phyloP scores from a whole-genome alignment of 306 rosid genomes.

The Canavalia ensiformis region DNA sequence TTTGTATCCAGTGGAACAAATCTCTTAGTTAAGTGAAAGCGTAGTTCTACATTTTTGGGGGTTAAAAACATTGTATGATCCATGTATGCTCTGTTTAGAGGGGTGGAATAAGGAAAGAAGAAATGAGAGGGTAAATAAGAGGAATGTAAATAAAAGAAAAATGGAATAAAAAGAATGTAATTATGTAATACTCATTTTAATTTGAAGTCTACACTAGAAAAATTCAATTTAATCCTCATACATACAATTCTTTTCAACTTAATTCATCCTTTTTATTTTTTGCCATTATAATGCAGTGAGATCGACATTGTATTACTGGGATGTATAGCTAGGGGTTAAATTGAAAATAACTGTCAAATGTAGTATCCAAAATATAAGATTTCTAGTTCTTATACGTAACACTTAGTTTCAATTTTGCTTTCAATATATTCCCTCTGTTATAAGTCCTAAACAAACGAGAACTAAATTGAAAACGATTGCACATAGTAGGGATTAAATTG shows the following conservation, averaged over 20 bases:
- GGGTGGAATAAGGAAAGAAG: too few species aligned
- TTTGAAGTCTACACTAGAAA: neutral
- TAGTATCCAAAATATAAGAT: neutral
- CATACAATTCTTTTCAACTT: neutral
- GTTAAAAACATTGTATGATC: neutral
- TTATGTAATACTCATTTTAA: neutral
- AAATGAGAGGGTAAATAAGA: too few species aligned
- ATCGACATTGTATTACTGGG: neutral
- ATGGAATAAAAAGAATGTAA: too few species aligned
- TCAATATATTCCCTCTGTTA: neutral
- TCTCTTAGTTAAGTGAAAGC: neutral
- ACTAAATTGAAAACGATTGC: neutral
- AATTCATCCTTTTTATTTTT: neutral
- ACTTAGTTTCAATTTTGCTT: neutral
- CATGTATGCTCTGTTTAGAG: too few species aligned
- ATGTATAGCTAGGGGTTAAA: neutral
- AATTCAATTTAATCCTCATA: neutral
- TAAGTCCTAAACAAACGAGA: neutral
- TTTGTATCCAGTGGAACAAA: constrained; percentile 5
- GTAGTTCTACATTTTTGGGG: neutral
- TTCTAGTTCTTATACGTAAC: neutral
- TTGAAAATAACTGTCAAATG: neutral
- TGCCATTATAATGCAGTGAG: neutral
- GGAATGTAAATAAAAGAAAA: too few species aligned
- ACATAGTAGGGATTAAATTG: neutral